Evolutionary conservation across 73 alveolate genomes (phyloP), one percentile per base, ranked within the genome.

Genomic region (Blepharisma stoltei): DNA sequence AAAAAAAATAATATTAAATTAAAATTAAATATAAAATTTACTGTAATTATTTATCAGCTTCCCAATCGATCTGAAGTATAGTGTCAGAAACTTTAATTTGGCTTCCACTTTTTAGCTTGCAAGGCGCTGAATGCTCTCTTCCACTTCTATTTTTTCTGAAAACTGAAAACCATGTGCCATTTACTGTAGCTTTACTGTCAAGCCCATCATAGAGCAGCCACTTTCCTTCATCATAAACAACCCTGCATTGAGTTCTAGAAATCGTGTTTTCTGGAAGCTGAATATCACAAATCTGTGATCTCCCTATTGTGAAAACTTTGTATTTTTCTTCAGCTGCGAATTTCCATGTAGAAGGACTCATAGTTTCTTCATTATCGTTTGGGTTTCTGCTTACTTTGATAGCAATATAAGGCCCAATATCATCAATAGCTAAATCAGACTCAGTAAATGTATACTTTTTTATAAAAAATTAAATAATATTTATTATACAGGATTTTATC

Each of bases 91-190:
- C 21, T 60, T 60, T 60, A 2, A 60, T 23, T 21, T 60, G 48
- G 48, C 48, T 27, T 60, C 76, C 76, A 23, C 4, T 60, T 4
- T 27, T 0, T 23, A 60, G n/a, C 21, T n/a, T 11, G 48, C n/a
- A 60, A 27, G 76, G 76, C 49, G 11, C 76, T 9, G 76, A 60
- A 9, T 18, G 38, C 0, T 60, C 48, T 60, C 76, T n/a, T 11
- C 4, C n/a, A 1, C 0, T 23, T 18, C 70, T 60, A 18, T 8
- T 11, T 60, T 21, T 0, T 23, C 21, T 27, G 11, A 21, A 0
- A 11, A 60, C n/a, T 8, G n/a, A 11, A 7, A 11, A 4, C 48
- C 70, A 60, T n/a, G 76, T 60, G n/a, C 70, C 76, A 23, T 60
- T 60, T 20, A 27, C 70, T 23, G 54, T 60, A 1, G 41, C 54